Base-by-base conservation (phyloP, 2,329 filamentous ascomycete species). In the Aspergillus pseudotamarii region DNA sequence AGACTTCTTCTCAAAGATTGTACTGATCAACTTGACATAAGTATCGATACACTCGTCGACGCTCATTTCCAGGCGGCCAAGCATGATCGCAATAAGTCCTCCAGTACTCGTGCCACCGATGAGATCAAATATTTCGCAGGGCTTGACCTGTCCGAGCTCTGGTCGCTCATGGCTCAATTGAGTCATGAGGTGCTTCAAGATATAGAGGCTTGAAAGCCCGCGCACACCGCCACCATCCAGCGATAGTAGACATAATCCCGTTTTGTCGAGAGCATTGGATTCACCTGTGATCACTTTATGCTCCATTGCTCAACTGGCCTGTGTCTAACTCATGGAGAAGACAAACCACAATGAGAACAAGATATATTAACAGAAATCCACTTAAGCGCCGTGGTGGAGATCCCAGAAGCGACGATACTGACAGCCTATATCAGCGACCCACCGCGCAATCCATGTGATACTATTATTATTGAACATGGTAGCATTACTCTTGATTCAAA, bases 41-140 rank as follows among this genome's bases (percentile, higher is more conserved):
- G 21, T 28, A 6, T 38, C 57, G 8, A 82, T 75, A 32, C 78
- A 81, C 14, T 83, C 78, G 23, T 72, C 60, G 4, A 82, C 74
- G 21, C 69, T 74, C 78, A 84, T 80, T 32, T 75, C 66, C 2
- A 84, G 70, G 5, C 79, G 74, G 0, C 81, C 81, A 10, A 83
- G 74, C 75, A 84, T 80, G 34, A 84, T 76, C 1, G 81, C 80
- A 16, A 83, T 79, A 16, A 62, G 53, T 72, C 75, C 75, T 60
- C 75, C 75, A 3, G 75, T 74, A 41, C 71, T 72, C 2, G 75
- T 78, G 1, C 76, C 76, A 5, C 69, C 72, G 9, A 83, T 81
- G 60, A 83, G 72, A 57, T 78, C 75, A 58, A 78, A 78, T 36
- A 70, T 59, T 4, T 78, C 72, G 57, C 75, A 75, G 14, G 76